Base-by-base conservation (phyloP, 2,329 filamentous ascomycete species). In the Colletotrichum lindemuthianum region DNA sequence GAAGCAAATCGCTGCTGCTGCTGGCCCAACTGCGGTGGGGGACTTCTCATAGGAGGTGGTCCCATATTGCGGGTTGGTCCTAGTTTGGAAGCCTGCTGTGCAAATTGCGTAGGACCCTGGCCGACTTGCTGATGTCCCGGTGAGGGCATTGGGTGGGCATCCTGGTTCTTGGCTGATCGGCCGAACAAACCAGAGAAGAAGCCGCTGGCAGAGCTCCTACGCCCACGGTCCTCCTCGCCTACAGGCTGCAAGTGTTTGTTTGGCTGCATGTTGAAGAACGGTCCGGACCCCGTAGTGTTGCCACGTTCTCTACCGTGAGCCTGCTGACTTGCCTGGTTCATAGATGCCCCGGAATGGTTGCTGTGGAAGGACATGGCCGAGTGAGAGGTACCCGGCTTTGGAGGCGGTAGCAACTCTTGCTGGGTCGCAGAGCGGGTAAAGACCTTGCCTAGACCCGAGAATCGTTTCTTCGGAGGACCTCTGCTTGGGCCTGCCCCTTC, bases 401-500 rank as follows among this genome's bases (percentile, higher is more conserved):
- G 59, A 2, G 70, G 47, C 3, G 48, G 32, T 15, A 55, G 63
- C 36, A 64, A 48, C n/a, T 70, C 69, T 4, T 70, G 67, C 36
- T 69, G 68, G 13, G 56, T 60, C 9, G 51, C 60, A 10, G 68
- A 68, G 6, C 74, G 70, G 10, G 69, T 69, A 52, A 78, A 73
- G 44, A 76, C 36, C 15, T 68, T 74, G 47, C 70, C 70, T 32
- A 77, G 59, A 15, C 74, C 78, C 0, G 83, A 84, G 63, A 85
- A 81, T 10, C 82, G 75, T 66, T 82, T 84, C 72, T 82, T 84
- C 0, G 72, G 72, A 15, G 52, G 50, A 1, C 53, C 57, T 15
- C 56, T 45, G 16, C 47, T 8, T 10, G 57, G 44, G 32, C 56
- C 45, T 39, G 49, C 55, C 11, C 53, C 67, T 68, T 55, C 71